phyloP scores from a whole-genome alignment of 1,139 yeast genomes.

The Kluyveromyces marxianus region DNA sequence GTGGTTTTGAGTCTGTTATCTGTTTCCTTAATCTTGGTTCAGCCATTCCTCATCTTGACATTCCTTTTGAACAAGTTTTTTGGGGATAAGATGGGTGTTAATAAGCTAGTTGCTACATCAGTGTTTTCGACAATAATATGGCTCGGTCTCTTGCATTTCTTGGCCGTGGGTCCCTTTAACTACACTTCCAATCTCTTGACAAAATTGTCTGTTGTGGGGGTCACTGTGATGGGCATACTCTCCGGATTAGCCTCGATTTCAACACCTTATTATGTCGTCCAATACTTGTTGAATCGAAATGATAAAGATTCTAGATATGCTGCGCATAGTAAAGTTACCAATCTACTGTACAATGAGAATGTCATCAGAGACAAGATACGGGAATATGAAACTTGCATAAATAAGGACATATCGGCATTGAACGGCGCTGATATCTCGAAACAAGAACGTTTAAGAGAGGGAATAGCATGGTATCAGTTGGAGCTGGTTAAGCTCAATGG shows the following conservation, averaged over 20 bases:
- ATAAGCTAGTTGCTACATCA: slow-evolving; percentile 17
- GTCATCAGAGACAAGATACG: slow-evolving; percentile 14
- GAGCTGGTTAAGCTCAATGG: slow-evolving; percentile 21
- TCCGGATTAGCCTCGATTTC: slow-evolving; percentile 73
- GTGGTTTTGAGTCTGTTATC: slow-evolving; percentile 18
- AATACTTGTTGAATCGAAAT: slow-evolving; percentile 13
- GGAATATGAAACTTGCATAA: slow-evolving; percentile 15
- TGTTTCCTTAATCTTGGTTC: slow-evolving; percentile 21
- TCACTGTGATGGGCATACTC: slow-evolving; percentile 59
- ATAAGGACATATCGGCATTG: slow-evolving; percentile 14
- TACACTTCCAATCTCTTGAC: slow-evolving; percentile 40
- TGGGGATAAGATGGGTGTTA: slow-evolving; percentile 23
- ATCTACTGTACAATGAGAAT: slow-evolving; percentile 20
- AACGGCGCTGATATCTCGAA: slow-evolving; percentile 9
- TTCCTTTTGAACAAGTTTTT: slow-evolving; percentile 31
- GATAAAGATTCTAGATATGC: slow-evolving; percentile 1
- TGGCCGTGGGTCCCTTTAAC: slow-evolving; percentile 29
- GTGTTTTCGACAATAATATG: slow-evolving; percentile 19
- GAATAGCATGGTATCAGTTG: slow-evolving; percentile 23
- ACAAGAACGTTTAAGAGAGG: slow-evolving; percentile 19
- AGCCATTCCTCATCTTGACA: slow-evolving; percentile 29
- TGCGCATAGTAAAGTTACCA: slow-evolving; percentile 9
- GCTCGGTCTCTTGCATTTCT: slow-evolving; percentile 13
- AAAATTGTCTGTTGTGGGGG: slow-evolving; percentile 62
- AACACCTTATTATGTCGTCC: slow-evolving; percentile 44